A percentile compares a stretch with the other conserved stretches of the same genome.
phyloP scores from a whole-genome alignment of 495 filamentous ascomycete genomes.

The Talaromyces trachyspermus region DNA sequence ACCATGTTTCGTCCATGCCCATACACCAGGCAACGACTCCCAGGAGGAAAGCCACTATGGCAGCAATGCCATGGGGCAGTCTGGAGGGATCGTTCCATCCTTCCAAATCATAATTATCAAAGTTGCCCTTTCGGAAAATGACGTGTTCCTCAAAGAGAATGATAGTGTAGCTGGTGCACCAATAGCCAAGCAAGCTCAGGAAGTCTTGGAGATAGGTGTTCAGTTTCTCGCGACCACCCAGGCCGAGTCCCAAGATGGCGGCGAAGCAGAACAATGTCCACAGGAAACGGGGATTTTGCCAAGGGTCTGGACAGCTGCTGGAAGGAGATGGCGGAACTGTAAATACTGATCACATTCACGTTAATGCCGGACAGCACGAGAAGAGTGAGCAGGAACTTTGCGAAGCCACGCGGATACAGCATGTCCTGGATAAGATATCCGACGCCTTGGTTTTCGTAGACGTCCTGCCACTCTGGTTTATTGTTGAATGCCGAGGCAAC shows the following conservation, averaged over 20 bases:
- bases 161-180: slow-evolving; percentile 49
- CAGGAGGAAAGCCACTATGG: slow-evolving; percentile 22
- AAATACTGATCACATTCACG: slow-evolving; percentile 38
- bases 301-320: slow-evolving; percentile 36
- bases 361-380: slow-evolving; percentile 42
- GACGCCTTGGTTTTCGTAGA: slow-evolving; percentile 45
- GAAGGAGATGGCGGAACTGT: slow-evolving; percentile 30
- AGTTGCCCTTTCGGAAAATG: slow-evolving; percentile 44
- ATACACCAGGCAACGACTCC: slow-evolving; percentile 30
- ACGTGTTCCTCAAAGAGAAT: slow-evolving; percentile 56
- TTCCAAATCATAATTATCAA: slow-evolving; percentile 34
- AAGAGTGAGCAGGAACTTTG: slow-evolving; percentile 52
- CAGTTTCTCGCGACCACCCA: slow-evolving; percentile 33
- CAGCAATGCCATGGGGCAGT: slow-evolving; percentile 26
- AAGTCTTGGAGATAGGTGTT: slow-evolving; percentile 43
- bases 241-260: slow-evolving; percentile 30
- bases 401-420: slow-evolving; percentile 48
- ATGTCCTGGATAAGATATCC: slow-evolving; percentile 50
- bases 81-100: slow-evolving; percentile 25
- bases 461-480: slow-evolving; percentile 37
- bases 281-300: slow-evolving; percentile 32
- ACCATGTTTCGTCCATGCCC: slow-evolving; percentile 34
- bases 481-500: slow-evolving; percentile 45
- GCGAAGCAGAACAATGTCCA: slow-evolving; percentile 36
- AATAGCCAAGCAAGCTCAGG: slow-evolving; percentile 52